Conservation (phyloP, 179 eudicot species). For the Gypsophila paniculata region DNA sequence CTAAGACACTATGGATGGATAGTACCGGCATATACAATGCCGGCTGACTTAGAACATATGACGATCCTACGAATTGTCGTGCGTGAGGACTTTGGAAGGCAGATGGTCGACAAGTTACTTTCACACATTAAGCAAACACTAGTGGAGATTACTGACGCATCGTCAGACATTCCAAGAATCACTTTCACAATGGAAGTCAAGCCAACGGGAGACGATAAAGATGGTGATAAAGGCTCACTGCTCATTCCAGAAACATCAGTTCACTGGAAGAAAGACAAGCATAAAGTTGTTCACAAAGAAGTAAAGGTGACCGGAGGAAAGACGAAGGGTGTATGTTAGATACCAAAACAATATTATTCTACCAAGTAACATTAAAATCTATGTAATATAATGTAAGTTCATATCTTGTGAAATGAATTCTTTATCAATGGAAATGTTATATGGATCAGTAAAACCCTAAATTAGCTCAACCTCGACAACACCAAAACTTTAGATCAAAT, state of each 20-base stretch:
- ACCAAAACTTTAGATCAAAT: not conserved
- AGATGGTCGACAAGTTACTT: conserved; percentile 37
- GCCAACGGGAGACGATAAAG: conserved; percentile 28
- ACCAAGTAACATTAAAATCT: not conserved
- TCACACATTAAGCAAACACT: conserved; percentile 31
- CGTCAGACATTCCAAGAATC: conserved; percentile 21
- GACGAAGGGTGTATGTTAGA: conserved; percentile 41
- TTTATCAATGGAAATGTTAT: not conserved
- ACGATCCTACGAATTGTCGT: conserved; percentile 36
- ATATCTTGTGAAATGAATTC: not conserved
- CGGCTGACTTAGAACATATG: conserved; percentile 37
- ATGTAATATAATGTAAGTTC: not conserved
- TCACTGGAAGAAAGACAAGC: conserved; percentile 36
- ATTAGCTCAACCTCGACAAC: not conserved
- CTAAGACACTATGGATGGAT: conserved; percentile 37
- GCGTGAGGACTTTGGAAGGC: conserved; percentile 41
- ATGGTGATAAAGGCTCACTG: conserved; percentile 24
- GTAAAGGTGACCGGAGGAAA: conserved; percentile 38
- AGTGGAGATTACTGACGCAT: conserved; percentile 24
- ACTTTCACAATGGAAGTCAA: conserved; percentile 40
- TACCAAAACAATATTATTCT: not conserved
- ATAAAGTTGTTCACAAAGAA: conserved; percentile 29
- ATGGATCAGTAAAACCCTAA: not conserved
- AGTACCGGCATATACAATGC: conserved; percentile 43
- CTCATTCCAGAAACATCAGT: conserved; percentile 40